Percentiles rank a stretch among this genome's conserved stretches.
phyloP scores from a whole-genome alignment of 2,329 filamentous ascomycete species.

The Sordariomycetes sp. region DNA sequence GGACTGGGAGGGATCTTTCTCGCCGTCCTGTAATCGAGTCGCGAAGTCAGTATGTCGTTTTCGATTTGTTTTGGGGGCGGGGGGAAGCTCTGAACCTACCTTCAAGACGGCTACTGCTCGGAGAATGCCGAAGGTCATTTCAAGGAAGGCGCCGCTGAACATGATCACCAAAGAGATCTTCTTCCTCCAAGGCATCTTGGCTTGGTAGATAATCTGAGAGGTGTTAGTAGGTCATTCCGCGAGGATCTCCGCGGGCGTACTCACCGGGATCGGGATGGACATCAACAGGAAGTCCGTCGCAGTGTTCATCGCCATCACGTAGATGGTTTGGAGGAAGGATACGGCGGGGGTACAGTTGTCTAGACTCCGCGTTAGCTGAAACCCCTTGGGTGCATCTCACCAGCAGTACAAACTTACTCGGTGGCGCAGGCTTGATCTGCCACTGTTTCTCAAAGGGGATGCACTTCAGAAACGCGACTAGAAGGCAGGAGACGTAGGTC shows the following conservation, averaged over 20 bases:
- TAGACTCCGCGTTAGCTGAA: slow-evolving; percentile 17
- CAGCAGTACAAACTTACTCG: slow-evolving; percentile 10
- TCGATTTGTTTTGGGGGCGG: neutral
- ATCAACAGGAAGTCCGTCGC: slow-evolving; percentile 27
- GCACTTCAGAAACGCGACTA: slow-evolving; percentile 32
- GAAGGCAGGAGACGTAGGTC: slow-evolving; percentile 2
- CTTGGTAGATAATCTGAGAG: slow-evolving; percentile 39
- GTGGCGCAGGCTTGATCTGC: neutral
- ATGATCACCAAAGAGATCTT: slow-evolving; percentile 42
- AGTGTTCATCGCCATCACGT: slow-evolving; percentile 25
- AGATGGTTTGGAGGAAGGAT: slow-evolving; percentile 23
- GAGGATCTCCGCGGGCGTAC: neutral
- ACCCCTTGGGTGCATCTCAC: neutral
- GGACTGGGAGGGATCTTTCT: slow-evolving; percentile 18
- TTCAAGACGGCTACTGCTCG: slow-evolving; percentile 16
- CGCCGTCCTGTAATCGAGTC: slow-evolving; percentile 8
- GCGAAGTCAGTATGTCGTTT: slow-evolving; percentile 3
- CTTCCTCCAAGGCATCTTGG: slow-evolving; percentile 33
- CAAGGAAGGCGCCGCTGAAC: slow-evolving; percentile 44
- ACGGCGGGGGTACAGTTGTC: slow-evolving; percentile 26
- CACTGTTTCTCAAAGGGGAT: slow-evolving; percentile 9
- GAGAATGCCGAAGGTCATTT: slow-evolving; percentile 42
- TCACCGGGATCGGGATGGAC: slow-evolving; percentile 18
- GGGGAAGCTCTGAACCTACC: neutral
- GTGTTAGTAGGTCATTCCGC: neutral